Percentiles rank a stretch among this genome's conserved stretches.
Evolutionary conservation across 2,329 filamentous ascomycete genomes (phyloP).

Genomic region (Rhinocladiella mackenziei): DNA sequence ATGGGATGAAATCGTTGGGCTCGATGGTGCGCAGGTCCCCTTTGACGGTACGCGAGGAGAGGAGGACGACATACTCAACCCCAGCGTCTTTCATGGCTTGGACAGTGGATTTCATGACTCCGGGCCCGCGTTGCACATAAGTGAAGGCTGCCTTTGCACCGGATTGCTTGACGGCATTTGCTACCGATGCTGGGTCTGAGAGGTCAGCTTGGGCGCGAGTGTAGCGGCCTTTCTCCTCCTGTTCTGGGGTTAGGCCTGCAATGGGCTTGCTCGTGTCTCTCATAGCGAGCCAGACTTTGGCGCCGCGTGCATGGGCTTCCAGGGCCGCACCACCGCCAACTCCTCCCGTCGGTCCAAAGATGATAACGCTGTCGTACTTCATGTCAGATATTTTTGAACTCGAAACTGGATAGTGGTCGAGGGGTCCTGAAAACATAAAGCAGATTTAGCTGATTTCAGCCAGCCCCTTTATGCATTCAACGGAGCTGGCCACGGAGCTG

Average conservation of each 20-base stretch:
- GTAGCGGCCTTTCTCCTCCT: conserved; percentile 35
- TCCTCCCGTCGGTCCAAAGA: conserved; percentile 50
- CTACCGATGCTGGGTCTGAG: conserved; percentile 39
- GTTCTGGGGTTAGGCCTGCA: conserved; percentile 30
- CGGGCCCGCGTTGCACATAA: conserved; percentile 39
- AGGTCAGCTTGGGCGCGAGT: conserved; percentile 46
- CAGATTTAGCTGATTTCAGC: too few relatives aligned
- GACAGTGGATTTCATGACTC: conserved; percentile 42
- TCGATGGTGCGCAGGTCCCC: conserved; percentile 30
- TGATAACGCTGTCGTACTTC: too few relatives aligned
- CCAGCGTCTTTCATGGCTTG: conserved; percentile 45
- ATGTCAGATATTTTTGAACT: too few relatives aligned
- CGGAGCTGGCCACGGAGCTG: too few relatives aligned
- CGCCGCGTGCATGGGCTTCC: conserved; percentile 39
- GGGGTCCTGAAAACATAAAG: too few relatives aligned
- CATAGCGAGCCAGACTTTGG: conserved; percentile 47
- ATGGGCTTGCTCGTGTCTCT: conserved; percentile 45
- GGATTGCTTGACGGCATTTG: conserved; percentile 39
- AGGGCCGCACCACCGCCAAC: conserved; percentile 43
- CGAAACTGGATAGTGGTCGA: too few relatives aligned
- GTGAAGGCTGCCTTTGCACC: conserved; percentile 49
- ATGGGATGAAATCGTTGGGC: conserved; percentile 37
- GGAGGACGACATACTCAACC: conserved; percentile 46
- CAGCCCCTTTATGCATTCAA: too few relatives aligned
- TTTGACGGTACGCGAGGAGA: conserved; percentile 38